Evolutionary conservation across 106 monocot genomes (phyloP), one percentile per base, ranked within the genome.

Genomic region (Phalaenopsis aphrodite): DNA sequence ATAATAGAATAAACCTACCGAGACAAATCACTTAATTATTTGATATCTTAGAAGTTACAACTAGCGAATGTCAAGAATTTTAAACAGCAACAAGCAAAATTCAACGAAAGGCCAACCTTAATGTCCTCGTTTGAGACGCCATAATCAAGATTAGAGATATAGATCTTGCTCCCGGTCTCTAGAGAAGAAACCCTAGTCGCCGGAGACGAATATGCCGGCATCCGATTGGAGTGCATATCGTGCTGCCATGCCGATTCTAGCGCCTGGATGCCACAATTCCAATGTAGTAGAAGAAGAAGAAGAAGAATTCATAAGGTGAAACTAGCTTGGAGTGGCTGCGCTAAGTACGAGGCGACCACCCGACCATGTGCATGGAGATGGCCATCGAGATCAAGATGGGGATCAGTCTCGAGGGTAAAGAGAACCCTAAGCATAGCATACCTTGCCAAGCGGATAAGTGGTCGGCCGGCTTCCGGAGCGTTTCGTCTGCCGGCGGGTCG

Each of bases 141-240:
- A 36, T 90, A 93, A 48, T 93, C 90, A 41, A 93, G 75, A 81
- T 93, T 93, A 43, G 94, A 94, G 52, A 94, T 88, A 84, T 94
- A 94, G 16, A 94, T 86, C 88, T 94, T 94, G 18, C 89, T 91
- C 43, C 94, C 94, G n/a, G 91, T 91, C 79, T 94, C 94, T 11
- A 94, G 85, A 9, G 91, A 76, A 8, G 86, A 77, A 56, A 78
- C 82, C 83, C 82, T 86, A 12, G 75, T 58, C 55, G 23, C 58
- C 8, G 80, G 55, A 56, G 43, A 42, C 15, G 82, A 41, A 76
- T 55, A 68, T 41, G 75, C 85, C 9, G 76, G 85, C 56, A 64
- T 42, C 84, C 81, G 87, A 67, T 85, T 77, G 58, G 85, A 71
- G 77, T 65, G 87, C 81, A 87, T 57, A 43, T 87, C 89, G 43